Evolutionary conservation across 2,329 filamentous ascomycete species (phyloP), one percentile per base, ranked within the genome.

Genomic region (Cordyceps cateniannulata): DNA sequence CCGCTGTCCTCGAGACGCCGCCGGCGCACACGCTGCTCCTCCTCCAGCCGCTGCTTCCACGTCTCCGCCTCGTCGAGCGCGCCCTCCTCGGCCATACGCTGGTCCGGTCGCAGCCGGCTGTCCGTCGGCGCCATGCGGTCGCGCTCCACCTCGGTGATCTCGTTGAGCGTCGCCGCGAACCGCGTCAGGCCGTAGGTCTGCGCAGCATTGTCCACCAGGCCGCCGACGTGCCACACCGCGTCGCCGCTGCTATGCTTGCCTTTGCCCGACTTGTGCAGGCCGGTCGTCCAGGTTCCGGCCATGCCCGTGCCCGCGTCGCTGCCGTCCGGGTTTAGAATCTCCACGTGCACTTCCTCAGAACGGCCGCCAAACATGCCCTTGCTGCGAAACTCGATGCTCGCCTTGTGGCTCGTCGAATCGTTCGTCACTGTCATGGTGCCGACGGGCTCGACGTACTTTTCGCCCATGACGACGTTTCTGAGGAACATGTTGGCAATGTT

Each of bases 341-440:
- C 87, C 7, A 93, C 88, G 40, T 83, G 81, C 10, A 98, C 90
- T 63, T 99, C 95, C 73, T 99, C 95, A 63, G 89, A 89, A 61
- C 95, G 86, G 16, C 95, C 95, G 35, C 93, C 93, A 76, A 98
- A 99, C 91, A 99, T 96, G 65, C 95, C 93, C 70, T 95, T 96
- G 60, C 88, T 85, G 71, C 95, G 96, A 78, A 99, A 99, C 61
- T 93, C 92, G 51, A 91, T 85, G n/a, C 88, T 81, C 1, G 92
- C 90, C 71, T 91, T 93, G 66, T 89, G 86, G 8, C 93, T 91
- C 0, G 87, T 91, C 5, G 83, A 88, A 69, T 99, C 95, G 71
- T 93, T 93, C 65, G 85, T 77, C 38, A 99, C 84, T 25, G 87
- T 86, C 90, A 98, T 95, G 48, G 85, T 91, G 50, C 93, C 93